These are phyloP conservation scores for Globisporangium solare DNA, from an alignment of 352 stramenopile species.

Conservation along the genomic window DNA sequence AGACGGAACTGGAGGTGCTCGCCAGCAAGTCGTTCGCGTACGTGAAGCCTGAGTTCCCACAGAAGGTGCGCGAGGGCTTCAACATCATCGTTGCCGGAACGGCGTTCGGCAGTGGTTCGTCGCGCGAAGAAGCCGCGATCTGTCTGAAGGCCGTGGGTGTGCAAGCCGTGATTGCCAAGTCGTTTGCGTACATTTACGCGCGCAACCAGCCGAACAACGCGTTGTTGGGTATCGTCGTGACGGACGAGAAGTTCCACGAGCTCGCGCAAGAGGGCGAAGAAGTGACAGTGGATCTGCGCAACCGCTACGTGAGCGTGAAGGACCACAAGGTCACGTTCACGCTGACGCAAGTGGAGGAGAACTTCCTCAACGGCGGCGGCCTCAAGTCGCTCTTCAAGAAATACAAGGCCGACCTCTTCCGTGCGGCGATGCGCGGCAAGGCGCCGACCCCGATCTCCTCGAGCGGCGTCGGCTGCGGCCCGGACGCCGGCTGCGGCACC, in stretches of 20 bases:
- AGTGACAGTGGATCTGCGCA: slow-evolving; percentile 67
- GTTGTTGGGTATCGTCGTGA: slow-evolving; percentile 75
- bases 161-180: slow-evolving; percentile 81
- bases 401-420: slow-evolving; percentile 84
- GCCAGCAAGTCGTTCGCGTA: slow-evolving; percentile 81
- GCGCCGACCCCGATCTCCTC: slow-evolving; percentile 48
- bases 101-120: slow-evolving; percentile 75
- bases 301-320: slow-evolving; percentile 54
- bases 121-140: slow-evolving; percentile 72
- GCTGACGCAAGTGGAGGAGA: slow-evolving; percentile 75
- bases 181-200: slow-evolving; percentile 84
- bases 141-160: slow-evolving; percentile 78
- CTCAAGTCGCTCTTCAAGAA: slow-evolving; percentile 75
- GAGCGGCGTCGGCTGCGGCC: slow-evolving; percentile 50
- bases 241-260: slow-evolving; percentile 75
- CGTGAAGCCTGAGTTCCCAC: slow-evolving; percentile 69
- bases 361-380: slow-evolving; percentile 72
- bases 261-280: slow-evolving; percentile 58
- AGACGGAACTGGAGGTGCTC: slow-evolving; percentile 76
- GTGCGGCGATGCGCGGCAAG: slow-evolving; percentile 73
- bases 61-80: slow-evolving; percentile 62
- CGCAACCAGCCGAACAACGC: slow-evolving; percentile 85
- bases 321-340: slow-evolving; percentile 63
- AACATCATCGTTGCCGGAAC: slow-evolving; percentile 79
- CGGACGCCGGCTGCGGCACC: slow-evolving; percentile 14